Conservation (phyloP, 371 early-diverging fungal genomes). For the Rhizopus arrhizus region DNA sequence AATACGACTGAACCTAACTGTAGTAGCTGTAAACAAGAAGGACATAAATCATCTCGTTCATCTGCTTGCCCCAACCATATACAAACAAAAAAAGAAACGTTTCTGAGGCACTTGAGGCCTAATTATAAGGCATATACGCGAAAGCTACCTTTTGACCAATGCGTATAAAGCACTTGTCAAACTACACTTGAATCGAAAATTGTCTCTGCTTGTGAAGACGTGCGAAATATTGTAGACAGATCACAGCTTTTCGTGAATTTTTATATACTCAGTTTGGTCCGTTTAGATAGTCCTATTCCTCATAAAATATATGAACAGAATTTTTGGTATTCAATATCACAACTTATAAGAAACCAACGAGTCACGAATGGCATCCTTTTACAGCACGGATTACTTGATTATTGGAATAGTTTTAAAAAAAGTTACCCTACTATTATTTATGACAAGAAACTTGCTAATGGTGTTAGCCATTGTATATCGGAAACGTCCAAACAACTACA, state of each 20-base stretch:
- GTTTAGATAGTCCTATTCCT: neutral
- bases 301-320: neutral
- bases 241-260: conserved; percentile 2
- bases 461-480: too few species aligned
- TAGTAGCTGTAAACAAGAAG: neutral
- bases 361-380: conserved; percentile 18
- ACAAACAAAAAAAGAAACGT: conserved; percentile 4
- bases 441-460: too few species aligned
- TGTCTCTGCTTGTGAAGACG: conserved; percentile 6
- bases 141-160: conserved; percentile 7
- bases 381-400: too few species aligned
- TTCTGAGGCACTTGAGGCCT: neutral
- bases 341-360: neutral
- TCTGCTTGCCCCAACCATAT: neutral
- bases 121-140: conserved; percentile 1
- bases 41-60: conserved; percentile 7
- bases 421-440: too few species aligned
- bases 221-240: conserved; percentile 3
- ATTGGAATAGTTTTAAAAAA: too few species aligned
- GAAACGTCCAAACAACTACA: too few species aligned
- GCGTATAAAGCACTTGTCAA: neutral
- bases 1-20: neutral
- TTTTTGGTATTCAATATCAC: neutral
- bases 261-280: neutral
- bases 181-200: neutral